phyloP scores from a whole-genome alignment of 1,284 basidiomycete genomes.

The Fomitiporia mediterranea region DNA sequence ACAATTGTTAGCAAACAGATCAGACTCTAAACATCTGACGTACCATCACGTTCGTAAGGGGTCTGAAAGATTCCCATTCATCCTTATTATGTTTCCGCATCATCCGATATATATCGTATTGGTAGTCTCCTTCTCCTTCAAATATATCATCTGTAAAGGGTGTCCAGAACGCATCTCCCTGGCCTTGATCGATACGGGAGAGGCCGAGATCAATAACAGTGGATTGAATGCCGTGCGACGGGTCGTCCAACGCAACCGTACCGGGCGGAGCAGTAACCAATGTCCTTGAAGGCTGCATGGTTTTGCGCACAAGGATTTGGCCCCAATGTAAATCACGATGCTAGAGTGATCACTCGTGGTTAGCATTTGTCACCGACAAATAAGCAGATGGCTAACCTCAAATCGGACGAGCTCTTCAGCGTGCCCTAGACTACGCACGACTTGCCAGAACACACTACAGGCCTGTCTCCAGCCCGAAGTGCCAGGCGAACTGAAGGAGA shows the following conservation, averaged over 20 bases:
- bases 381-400: conserved; percentile 58
- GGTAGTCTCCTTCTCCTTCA: conserved; percentile 85
- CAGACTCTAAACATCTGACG: conserved; percentile 27
- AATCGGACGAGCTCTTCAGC: conserved; percentile 81
- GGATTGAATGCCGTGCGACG: conserved; percentile 57
- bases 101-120: conserved; percentile 92
- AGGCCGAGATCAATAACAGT: conserved; percentile 95
- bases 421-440: conserved; percentile 66
- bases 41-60: conserved; percentile 88
- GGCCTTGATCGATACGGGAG: conserved; percentile 66
- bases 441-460: conserved; percentile 87
- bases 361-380: conserved; percentile 5
- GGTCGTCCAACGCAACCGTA: conserved; percentile 54
- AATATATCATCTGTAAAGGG: conserved; percentile 79
- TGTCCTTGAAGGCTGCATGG: conserved; percentile 28
- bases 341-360: conserved; percentile 36
- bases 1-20: neutral
- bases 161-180: conserved; percentile 59
- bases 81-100: conserved; percentile 64
- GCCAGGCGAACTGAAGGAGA: conserved; percentile 47
- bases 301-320: conserved; percentile 81
- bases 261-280: conserved; percentile 31
- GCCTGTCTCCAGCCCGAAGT: conserved; percentile 81
- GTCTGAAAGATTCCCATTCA: conserved; percentile 71
- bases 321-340: conserved; percentile 98